phyloP scores from a whole-genome alignment of 257 asterid genomes.

The Lantana camara region DNA sequence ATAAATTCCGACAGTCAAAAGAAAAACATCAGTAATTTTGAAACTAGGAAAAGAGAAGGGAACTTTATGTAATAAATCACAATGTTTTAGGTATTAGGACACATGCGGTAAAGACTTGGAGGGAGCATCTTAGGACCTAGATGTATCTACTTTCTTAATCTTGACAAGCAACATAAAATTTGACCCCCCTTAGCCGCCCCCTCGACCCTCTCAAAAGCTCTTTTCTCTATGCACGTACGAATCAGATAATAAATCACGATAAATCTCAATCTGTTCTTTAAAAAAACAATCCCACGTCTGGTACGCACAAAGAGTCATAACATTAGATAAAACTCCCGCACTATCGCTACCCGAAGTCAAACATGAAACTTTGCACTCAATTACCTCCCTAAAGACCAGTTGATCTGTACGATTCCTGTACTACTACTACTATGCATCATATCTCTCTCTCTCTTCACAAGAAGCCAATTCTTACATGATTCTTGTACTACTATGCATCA shows the following conservation, averaged over 20 bases:
- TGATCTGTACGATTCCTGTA: too few species aligned
- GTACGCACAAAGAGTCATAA: too few species aligned
- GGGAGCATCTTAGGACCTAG: not conserved
- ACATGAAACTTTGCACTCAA: too few species aligned
- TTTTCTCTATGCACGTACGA: not conserved
- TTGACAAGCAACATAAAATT: constrained; percentile 21
- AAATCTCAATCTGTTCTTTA: too few species aligned
- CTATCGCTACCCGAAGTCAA: not conserved
- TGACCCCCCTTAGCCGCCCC: not conserved
- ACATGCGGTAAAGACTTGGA: not conserved
- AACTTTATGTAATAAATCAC: not conserved
- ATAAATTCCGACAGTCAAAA: too few species aligned
- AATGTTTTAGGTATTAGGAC: not conserved
- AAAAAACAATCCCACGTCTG: too few species aligned
- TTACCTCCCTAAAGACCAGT: too few species aligned
- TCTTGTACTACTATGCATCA: not conserved
- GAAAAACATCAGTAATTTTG: too few species aligned
- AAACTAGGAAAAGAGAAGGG: too few species aligned
- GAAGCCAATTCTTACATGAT: not conserved
- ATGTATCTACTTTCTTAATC: not conserved
- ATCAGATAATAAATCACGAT: too few species aligned
- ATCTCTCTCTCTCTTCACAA: too few species aligned
- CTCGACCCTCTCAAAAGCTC: not conserved
- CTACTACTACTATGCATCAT: too few species aligned
- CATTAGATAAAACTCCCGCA: not conserved